These are phyloP conservation scores for Daldinia sp. DNA, from an alignment of 2,329 filamentous ascomycete species.

Conservation along the genomic window DNA sequence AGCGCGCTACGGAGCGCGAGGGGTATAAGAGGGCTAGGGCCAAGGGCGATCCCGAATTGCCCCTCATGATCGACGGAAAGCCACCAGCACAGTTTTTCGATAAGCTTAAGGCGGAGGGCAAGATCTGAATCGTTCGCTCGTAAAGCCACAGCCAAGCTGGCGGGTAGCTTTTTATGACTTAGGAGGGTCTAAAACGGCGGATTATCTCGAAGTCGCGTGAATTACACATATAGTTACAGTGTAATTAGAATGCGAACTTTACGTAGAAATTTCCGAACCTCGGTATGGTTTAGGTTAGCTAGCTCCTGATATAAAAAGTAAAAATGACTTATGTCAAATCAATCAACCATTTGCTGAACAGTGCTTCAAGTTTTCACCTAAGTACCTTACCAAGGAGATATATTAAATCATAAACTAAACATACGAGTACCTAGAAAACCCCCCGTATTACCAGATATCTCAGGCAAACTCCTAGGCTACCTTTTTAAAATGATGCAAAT, in stretches of 20 bases:
- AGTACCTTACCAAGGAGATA: neutral
- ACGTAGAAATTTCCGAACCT: neutral
- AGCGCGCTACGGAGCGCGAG: neutral
- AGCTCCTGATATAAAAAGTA: neutral
- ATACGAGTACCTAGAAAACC: too few species aligned
- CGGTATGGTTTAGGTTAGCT: neutral
- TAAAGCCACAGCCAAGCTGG: neutral
- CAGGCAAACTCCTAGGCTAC: too few species aligned
- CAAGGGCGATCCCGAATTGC: conserved; percentile 2
- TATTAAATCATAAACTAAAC: too few species aligned
- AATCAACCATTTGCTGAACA: neutral
- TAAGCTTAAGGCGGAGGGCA: conserved; percentile 2
- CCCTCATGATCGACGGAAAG: conserved; percentile 8
- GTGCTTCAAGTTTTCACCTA: neutral
- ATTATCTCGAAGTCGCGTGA: neutral
- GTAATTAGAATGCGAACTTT: neutral
- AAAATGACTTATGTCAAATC: neutral
- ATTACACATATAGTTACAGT: neutral
- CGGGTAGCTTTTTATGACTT: neutral
- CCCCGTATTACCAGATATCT: too few species aligned
- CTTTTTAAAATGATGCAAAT: too few species aligned
- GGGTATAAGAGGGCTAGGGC: neutral
- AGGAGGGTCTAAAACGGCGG: too few species aligned
- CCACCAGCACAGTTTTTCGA: conserved; percentile 3
- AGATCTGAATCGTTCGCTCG: neutral